Evolutionary conservation across 495 filamentous ascomycete genomes (phyloP), one percentile per base, ranked within the genome.

Genomic region (Neurospora sp.): DNA sequence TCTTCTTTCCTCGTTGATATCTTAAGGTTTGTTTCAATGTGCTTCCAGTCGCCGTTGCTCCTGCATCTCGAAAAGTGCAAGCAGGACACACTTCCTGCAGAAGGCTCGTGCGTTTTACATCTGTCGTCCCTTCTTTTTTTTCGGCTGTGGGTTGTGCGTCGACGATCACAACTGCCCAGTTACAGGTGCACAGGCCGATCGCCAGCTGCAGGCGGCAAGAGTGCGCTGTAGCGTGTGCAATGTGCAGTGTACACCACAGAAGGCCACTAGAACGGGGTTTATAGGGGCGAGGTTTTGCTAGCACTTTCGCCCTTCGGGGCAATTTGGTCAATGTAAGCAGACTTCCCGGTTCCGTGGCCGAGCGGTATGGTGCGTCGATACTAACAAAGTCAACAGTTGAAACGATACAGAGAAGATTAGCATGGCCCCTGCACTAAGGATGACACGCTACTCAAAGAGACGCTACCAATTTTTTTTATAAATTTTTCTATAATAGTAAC

Each of bases 401-500:
- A 80, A 78, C 78, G 75, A 81, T 80, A 79, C 80, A 92, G 90
- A 94, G 91, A 94, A 93, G 90, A 94, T 93, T 94, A 96, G 93
- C 94, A 96, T 97, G 92, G 93, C 92, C 94, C 94, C 94, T 97
- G 94, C 92, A 95, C 92, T 94, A 95, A 96, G 93, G 93, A 95
- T 94, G 93, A 96, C 92, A 96, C 92, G 92, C 92, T 92, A 91
- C 92, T 92, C 91, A 94, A 93, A 93, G 92, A 93, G 91, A 92
- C 90, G 90, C 90, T 91, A 91, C 73, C 70, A 69, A 71, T 66
- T 77, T 77, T 77, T 77, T 77, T 77, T 77, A 12, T 31, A 62
- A 2, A 7, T 9, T 35, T 62, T 62, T 4, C 2, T 62, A 5
- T 35, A 35, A 35, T 62, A 1, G 0, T 16, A 14, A 27, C 27